phyloP scores from a whole-genome alignment of 768 basidiomycete species.

The Phlebiopsis flavidoalba region DNA sequence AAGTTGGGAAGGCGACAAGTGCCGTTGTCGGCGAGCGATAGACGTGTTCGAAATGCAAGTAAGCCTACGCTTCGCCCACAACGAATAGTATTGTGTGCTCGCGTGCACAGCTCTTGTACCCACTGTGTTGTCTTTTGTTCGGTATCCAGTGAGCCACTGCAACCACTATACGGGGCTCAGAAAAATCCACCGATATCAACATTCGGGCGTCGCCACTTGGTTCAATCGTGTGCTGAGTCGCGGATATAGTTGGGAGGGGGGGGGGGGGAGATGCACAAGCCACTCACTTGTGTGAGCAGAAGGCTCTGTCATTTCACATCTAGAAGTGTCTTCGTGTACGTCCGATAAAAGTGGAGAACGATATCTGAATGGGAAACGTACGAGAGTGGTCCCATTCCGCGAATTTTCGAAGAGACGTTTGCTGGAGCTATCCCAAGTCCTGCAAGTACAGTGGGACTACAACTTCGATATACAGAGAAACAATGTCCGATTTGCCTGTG shows the following conservation, averaged over 20 bases:
- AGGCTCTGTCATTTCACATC: constrained; percentile 77
- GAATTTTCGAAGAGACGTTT: constrained; percentile 77
- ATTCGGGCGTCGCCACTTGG: constrained; percentile 52
- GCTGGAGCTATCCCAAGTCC: constrained; percentile 64
- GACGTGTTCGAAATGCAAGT: constrained; percentile 43
- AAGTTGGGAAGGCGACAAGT: constrained; percentile 24
- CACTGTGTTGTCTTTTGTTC: constrained; percentile 91
- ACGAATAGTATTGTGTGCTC: constrained; percentile 29
- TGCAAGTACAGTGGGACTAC: constrained; percentile 59
- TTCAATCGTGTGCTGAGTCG: constrained; percentile 5
- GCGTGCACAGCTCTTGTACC: constrained; percentile 94
- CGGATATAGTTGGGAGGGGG: background rate
- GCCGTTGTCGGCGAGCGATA: constrained; percentile 79
- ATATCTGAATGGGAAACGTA: constrained; percentile 90
- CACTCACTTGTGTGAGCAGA: constrained; percentile 72
- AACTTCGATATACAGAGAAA: constrained; percentile 67
- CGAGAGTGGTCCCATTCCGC: constrained; percentile 81
- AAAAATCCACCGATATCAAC: constrained; percentile 78
- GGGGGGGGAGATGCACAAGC: constrained; percentile 2
- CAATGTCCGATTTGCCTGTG: constrained; percentile 66
- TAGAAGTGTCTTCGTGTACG: constrained; percentile 68
- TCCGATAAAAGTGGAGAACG: constrained; percentile 80
- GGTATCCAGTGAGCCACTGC: constrained; percentile 84
- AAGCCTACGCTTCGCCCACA: background rate
- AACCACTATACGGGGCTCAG: constrained; percentile 81